Conservation (phyloP, 768 basidiomycete genomes). For the Tricholoma hemisulphureum region DNA sequence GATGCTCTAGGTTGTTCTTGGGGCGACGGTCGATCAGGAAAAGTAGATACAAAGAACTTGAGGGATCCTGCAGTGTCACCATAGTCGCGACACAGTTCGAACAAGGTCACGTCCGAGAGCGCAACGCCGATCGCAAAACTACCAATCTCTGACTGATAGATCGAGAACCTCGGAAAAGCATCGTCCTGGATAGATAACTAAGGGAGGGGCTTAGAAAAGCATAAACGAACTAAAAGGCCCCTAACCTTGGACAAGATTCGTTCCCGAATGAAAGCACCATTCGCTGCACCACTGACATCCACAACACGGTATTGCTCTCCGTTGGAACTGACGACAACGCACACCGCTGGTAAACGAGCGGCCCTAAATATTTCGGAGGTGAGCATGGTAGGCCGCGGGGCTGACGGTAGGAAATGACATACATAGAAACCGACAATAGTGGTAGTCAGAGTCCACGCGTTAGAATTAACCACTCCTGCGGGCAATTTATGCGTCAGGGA, state of each 20-base stretch:
- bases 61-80: conserved; percentile 49
- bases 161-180: conserved; percentile 35
- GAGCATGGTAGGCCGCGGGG: neutral
- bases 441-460: conserved; percentile 16
- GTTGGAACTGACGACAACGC: conserved; percentile 49
- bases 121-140: conserved; percentile 41
- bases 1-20: conserved; percentile 12
- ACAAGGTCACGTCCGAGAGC: conserved; percentile 39
- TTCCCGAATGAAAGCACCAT: conserved; percentile 45
- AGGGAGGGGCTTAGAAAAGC: neutral
- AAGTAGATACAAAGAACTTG: conserved; percentile 51
- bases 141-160: conserved; percentile 50
- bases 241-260: conserved; percentile 45
- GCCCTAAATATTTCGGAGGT: conserved; percentile 12
- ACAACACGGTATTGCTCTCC: conserved; percentile 50
- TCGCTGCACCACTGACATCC: conserved; percentile 45
- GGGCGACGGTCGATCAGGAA: conserved; percentile 40
- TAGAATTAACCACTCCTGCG: neutral
- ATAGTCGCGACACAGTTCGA: conserved; percentile 40
- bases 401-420: neutral
- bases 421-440: neutral
- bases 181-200: conserved; percentile 47
- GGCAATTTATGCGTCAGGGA: conserved; percentile 20
- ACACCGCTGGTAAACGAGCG: conserved; percentile 34
- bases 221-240: neutral